Evolutionary conservation across 176 grass and related monocot species (phyloP).

Genomic region (Musa beccarii): DNA sequence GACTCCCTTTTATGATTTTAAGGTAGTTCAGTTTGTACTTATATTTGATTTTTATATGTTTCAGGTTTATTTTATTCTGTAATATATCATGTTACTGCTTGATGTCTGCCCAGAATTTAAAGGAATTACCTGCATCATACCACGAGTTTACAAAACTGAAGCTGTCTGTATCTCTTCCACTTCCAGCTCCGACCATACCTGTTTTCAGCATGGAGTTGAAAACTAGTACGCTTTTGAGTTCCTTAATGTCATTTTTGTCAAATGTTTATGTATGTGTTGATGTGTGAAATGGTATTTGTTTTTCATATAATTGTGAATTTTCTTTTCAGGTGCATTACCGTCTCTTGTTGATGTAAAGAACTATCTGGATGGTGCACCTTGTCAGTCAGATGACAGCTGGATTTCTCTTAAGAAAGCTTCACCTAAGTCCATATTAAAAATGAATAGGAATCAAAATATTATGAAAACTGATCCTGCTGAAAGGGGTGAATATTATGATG

Average conservation of each 20-base stretch:
- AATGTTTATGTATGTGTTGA: background rate
- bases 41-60: slow-evolving; percentile 1
- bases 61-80: background rate
- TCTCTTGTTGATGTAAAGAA: slow-evolving; percentile 69
- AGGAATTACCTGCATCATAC: slow-evolving; percentile 38
- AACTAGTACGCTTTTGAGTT: slow-evolving; percentile 42
- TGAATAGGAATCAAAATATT: slow-evolving; percentile 19
- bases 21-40: slow-evolving; percentile 41
- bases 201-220: slow-evolving; percentile 50
- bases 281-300: background rate
- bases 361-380: slow-evolving; percentile 29
- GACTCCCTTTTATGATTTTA: slow-evolving; percentile 59
- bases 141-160: slow-evolving; percentile 54
- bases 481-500: slow-evolving; percentile 21
- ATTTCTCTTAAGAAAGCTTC: slow-evolving; percentile 34
- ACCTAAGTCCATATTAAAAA: slow-evolving; percentile 48
- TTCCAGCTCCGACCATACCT: slow-evolving; percentile 50
- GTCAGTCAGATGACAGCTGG: slow-evolving; percentile 40
- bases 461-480: slow-evolving; percentile 29
- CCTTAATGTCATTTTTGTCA: background rate
- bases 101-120: slow-evolving; percentile 51
- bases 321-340: slow-evolving; percentile 53
- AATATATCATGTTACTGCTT: slow-evolving; percentile 4
- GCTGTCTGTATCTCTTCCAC: slow-evolving; percentile 33
- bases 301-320: background rate